Evolutionary conservation across 495 filamentous ascomycete genomes (phyloP).

Genomic region (Trichocladium antarcticum): DNA sequence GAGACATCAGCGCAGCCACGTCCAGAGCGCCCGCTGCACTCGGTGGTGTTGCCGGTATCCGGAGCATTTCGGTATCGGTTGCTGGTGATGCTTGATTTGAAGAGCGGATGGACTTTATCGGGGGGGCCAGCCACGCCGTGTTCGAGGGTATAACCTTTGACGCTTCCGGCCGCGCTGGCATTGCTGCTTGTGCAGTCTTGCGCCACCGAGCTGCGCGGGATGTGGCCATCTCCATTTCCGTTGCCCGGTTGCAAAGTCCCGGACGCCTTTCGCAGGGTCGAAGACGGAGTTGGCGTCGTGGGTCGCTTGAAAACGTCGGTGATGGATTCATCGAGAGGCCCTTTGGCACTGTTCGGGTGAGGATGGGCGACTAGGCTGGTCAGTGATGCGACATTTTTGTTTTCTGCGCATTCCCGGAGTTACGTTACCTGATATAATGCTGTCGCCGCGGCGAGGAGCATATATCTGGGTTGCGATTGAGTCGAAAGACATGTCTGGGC

Average conservation of each 20-base stretch:
- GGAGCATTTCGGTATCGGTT: neutral
- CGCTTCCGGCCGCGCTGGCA: neutral
- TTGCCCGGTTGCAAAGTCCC: neutral
- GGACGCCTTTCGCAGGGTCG: slow-evolving; percentile 1
- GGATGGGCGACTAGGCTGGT: neutral
- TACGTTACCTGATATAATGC: neutral
- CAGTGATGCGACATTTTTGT: neutral
- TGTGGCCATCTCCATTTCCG: neutral
- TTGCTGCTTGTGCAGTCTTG: neutral
- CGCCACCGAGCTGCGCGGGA: too few relatives aligned
- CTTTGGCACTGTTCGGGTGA: neutral
- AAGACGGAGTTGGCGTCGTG: slow-evolving; percentile 5
- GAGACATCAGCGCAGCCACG: neutral
- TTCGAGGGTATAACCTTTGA: neutral
- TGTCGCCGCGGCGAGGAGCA: neutral
- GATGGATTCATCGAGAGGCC: neutral
- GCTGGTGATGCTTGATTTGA: neutral
- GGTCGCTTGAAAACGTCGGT: neutral
- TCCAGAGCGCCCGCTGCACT: neutral
- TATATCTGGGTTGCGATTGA: slow-evolving; percentile 5
- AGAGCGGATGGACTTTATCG: neutral
- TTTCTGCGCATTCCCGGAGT: neutral
- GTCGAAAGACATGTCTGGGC: neutral
- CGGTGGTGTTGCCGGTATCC: neutral
- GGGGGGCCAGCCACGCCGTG: neutral